phyloP scores from a whole-genome alignment of 2,329 filamentous ascomycete genomes.

The Orbilia brochopaga region DNA sequence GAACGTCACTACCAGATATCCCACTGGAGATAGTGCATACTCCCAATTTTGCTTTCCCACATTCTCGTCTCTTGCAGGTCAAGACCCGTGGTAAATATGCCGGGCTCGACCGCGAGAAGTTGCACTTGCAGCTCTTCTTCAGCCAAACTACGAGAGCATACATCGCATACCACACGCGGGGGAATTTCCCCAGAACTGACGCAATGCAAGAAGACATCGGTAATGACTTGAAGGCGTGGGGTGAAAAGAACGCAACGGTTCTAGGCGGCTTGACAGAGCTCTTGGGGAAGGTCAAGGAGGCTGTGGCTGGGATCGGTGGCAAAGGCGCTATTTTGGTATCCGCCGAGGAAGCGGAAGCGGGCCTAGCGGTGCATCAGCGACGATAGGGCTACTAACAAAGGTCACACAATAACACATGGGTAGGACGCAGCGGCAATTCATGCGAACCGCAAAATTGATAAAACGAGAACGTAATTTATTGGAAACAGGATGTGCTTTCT shows the following conservation, averaged over 20 bases:
- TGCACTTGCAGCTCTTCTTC: conserved; percentile 32
- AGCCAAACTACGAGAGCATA: conserved; percentile 23
- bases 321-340: conserved; percentile 15
- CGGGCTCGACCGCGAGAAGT: conserved; percentile 13
- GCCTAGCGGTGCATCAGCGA: background rate
- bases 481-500: no score
- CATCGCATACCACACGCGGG: conserved; percentile 27
- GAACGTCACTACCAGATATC: background rate
- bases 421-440: no score
- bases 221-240: conserved; percentile 4
- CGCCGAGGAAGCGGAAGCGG: background rate
- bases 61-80: conserved; percentile 12
- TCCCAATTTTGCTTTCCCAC: conserved; percentile 19
- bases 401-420: no score
- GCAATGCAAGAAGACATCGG: conserved; percentile 12
- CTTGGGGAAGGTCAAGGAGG: background rate
- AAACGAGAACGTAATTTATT: no score
- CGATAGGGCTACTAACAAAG: background rate
- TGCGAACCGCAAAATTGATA: no score
- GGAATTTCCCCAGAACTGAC: background rate
- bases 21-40: conserved; percentile 16
- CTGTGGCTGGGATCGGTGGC: background rate
- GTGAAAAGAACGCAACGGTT: background rate
- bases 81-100: conserved; percentile 20
- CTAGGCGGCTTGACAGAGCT: conserved; percentile 16